phyloP scores from a whole-genome alignment of 139 green algal species.

The Microglena sp. region DNA sequence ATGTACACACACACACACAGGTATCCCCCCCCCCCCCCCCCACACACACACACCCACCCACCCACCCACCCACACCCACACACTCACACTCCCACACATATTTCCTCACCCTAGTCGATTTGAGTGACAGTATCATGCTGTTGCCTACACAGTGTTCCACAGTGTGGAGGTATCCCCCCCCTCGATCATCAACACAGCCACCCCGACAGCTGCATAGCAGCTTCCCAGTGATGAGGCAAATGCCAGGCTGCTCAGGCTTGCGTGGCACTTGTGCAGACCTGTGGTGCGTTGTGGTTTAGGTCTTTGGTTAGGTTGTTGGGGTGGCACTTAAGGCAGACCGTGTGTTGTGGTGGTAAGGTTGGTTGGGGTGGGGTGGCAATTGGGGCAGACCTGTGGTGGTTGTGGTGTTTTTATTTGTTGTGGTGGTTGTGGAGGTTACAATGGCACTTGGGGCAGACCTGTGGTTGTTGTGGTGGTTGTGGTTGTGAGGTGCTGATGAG shows the following conservation, averaged over 20 bases:
- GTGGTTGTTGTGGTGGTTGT: too few relatives aligned
- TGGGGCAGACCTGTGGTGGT: conserved; percentile 13
- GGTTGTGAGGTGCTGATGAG: too few relatives aligned
- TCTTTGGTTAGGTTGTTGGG: too few relatives aligned
- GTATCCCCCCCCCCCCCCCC: too few relatives aligned
- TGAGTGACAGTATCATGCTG: conserved; percentile 19
- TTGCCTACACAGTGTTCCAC: conserved; percentile 13
- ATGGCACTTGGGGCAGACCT: too few relatives aligned
- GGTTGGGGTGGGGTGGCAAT: conserved; percentile 6
- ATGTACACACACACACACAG: too few relatives aligned
- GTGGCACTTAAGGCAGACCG: too few relatives aligned
- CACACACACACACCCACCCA: too few relatives aligned
- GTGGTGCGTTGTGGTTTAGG: neutral
- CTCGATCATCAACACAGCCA: conserved; percentile 14
- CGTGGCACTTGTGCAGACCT: conserved; percentile 14
- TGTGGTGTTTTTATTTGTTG: neutral
- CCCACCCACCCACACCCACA: too few relatives aligned
- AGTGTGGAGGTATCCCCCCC: conserved; percentile 18
- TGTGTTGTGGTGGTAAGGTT: too few relatives aligned
- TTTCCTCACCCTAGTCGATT: conserved; percentile 15
- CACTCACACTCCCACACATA: too few relatives aligned
- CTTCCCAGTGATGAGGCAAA: conserved; percentile 25
- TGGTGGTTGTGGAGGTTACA: too few relatives aligned
- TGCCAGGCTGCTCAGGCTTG: conserved; percentile 1
- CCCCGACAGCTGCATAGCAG: conserved; percentile 17